Evolutionary conservation across 106 monocot genomes (phyloP).

Genomic region (Xerophyta viscosa): DNA sequence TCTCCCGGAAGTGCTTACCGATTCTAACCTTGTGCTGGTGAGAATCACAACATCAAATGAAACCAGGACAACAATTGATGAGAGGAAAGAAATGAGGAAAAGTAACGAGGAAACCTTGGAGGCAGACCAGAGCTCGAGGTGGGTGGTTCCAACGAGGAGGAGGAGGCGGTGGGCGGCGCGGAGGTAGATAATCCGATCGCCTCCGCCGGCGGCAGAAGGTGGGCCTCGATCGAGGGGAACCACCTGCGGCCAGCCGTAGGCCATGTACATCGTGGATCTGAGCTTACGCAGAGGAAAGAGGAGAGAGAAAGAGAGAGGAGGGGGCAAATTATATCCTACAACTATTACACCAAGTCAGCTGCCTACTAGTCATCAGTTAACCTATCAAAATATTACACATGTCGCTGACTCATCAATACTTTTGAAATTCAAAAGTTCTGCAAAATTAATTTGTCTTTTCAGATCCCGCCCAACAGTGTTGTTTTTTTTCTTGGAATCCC

Average conservation of each 20-base stretch:
- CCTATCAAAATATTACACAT: too few species aligned
- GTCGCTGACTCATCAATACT: too few species aligned
- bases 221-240: constrained; percentile 53
- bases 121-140: constrained; percentile 84
- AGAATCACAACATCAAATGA: neutral
- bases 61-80: neutral
- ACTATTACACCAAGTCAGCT: too few species aligned
- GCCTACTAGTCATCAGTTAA: too few species aligned
- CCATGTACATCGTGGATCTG: constrained; percentile 61
- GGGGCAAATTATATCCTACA: too few species aligned
- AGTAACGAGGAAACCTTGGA: constrained; percentile 45
- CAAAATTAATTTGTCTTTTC: too few species aligned
- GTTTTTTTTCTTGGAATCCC: too few species aligned
- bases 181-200: constrained; percentile 62
- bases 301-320: neutral
- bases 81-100: neutral
- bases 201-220: constrained; percentile 15
- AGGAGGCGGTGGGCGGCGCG: constrained; percentile 50
- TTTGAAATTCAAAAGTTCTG: too few species aligned
- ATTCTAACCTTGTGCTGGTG: constrained; percentile 79
- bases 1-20: constrained; percentile 49
- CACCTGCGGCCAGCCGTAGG: constrained; percentile 98
- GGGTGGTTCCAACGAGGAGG: constrained; percentile 66
- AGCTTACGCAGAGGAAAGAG: neutral
- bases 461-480: too few species aligned